These are phyloP conservation scores for Cardamine chenopodiifolia DNA, from an alignment of 345 rosid genomes.

Conservation along the genomic window DNA sequence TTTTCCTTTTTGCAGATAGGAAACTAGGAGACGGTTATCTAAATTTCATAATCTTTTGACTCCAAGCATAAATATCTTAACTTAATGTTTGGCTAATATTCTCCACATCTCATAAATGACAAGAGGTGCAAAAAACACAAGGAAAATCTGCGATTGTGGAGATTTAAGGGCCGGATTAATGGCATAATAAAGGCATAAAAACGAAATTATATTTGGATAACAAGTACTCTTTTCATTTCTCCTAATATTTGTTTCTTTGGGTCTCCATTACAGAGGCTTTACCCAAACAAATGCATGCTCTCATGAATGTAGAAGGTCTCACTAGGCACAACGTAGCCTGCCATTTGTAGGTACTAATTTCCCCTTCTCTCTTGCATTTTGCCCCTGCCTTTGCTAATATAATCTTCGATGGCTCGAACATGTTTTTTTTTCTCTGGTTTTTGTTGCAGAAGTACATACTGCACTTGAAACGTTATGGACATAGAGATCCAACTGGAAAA, in stretches of 20 bases:
- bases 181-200: too few relatives aligned
- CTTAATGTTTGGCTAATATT: not conserved
- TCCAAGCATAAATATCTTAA: not conserved
- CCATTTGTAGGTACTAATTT: slow-evolving; percentile 69
- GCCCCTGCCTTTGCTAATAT: not conserved
- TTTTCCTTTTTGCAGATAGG: not conserved
- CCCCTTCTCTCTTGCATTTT: not conserved
- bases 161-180: too few relatives aligned
- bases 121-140: slow-evolving; percentile 61
- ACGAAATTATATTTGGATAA: too few relatives aligned
- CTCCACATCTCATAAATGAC: slow-evolving; percentile 42
- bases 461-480: slow-evolving; percentile 47
- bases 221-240: slow-evolving; percentile 16
- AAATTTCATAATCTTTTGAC: too few relatives aligned
- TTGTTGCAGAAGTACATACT: slow-evolving; percentile 75
- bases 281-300: slow-evolving; percentile 77
- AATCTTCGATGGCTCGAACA: not conserved
- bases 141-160: too few relatives aligned
- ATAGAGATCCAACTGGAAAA: slow-evolving; percentile 42
- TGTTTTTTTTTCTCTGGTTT: not conserved
- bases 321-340: slow-evolving; percentile 91
- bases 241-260: not conserved
- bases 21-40: too few relatives aligned
- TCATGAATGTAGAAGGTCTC: slow-evolving; percentile 84
- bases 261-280: slow-evolving; percentile 67